Conservation (phyloP, 257 asterid genomes). For the Dorcoceras hygrometricum region DNA sequence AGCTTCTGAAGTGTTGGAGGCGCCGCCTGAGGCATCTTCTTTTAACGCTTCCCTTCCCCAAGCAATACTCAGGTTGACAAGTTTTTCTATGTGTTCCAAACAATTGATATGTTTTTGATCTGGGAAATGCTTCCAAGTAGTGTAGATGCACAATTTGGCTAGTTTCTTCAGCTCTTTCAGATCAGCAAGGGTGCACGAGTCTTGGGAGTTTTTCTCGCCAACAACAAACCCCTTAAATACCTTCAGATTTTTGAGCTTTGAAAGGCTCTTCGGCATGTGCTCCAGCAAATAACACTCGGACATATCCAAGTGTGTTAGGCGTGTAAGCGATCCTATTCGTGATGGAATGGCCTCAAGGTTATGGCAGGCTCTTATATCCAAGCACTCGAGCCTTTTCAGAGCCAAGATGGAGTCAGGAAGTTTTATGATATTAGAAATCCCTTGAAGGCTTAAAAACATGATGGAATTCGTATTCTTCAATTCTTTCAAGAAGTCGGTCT, state of each 20-base stretch:
- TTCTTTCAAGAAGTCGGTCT: slow-evolving; percentile 30
- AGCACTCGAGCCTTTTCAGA: slow-evolving; percentile 24
- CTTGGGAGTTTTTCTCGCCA: neutral
- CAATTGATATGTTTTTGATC: slow-evolving; percentile 2
- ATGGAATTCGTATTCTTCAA: slow-evolving; percentile 22
- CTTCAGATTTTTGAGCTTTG: slow-evolving; percentile 23
- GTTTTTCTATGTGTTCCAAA: slow-evolving; percentile 11
- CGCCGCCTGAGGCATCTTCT: neutral
- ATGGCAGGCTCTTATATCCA: slow-evolving; percentile 47
- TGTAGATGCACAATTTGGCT: slow-evolving; percentile 39
- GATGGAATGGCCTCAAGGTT: slow-evolving; percentile 43
- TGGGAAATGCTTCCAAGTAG: slow-evolving; percentile 28
- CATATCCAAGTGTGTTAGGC: slow-evolving; percentile 43
- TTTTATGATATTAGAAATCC: slow-evolving; percentile 38
- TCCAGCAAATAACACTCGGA: slow-evolving; percentile 51
- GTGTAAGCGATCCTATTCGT: slow-evolving; percentile 24
- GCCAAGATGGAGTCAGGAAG: slow-evolving; percentile 34
- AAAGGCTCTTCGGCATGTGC: slow-evolving; percentile 41
- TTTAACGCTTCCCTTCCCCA: slow-evolving; percentile 41
- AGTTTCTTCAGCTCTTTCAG: slow-evolving; percentile 20
- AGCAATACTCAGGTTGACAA: slow-evolving; percentile 41
- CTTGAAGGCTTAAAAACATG: slow-evolving; percentile 46
- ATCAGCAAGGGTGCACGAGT: slow-evolving; percentile 33
- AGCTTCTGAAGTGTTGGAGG: too few species aligned
- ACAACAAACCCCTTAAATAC: slow-evolving; percentile 53